Conservation (phyloP, 331 rosid species). For the Phaseolus coccineus region DNA sequence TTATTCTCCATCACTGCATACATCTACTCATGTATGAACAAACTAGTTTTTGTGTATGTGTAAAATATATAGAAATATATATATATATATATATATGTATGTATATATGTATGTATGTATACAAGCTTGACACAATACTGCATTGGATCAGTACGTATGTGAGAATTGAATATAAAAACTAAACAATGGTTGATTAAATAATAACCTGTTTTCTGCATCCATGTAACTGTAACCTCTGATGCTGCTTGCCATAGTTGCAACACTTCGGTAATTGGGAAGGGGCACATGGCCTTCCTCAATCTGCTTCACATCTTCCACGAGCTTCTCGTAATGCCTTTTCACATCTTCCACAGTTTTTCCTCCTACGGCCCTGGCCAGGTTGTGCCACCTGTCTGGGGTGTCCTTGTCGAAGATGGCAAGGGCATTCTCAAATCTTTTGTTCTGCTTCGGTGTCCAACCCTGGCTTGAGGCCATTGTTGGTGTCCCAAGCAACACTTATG, state of each 20-base stretch:
- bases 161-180: neutral
- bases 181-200: constrained; percentile 5
- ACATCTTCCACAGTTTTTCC: constrained; percentile 84
- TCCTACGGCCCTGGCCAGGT: constrained; percentile 82
- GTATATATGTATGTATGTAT: too few species aligned
- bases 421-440: constrained; percentile 89
- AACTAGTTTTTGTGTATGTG: neutral
- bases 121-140: neutral
- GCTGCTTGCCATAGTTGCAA: neutral
- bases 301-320: constrained; percentile 67
- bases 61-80: neutral
- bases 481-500: neutral
- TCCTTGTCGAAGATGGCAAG: constrained; percentile 70
- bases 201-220: constrained; percentile 62
- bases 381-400: constrained; percentile 79
- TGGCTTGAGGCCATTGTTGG: constrained; percentile 64
- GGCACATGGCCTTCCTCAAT: constrained; percentile 72
- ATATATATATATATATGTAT: too few species aligned
- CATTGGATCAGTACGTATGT: neutral
- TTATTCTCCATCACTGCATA: neutral
- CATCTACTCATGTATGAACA: neutral
- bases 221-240: constrained; percentile 46
- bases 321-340: constrained; percentile 70
- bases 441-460: constrained; percentile 73
- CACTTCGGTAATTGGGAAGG: constrained; percentile 61